Conservation (phyloP, 768 basidiomycete genomes). For the Mycena indigotica region DNA sequence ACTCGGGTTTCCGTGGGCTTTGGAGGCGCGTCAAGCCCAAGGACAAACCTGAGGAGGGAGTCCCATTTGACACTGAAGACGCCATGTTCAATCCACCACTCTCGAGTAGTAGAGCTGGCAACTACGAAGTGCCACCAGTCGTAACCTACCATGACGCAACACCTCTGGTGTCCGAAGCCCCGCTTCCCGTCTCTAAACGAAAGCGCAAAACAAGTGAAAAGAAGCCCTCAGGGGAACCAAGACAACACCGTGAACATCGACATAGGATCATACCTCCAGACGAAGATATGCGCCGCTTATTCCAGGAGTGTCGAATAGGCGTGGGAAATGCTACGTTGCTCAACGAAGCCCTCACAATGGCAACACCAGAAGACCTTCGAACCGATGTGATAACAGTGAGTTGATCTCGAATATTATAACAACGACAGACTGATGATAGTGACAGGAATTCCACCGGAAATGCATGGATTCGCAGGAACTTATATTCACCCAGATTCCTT, state of each 20-base stretch:
- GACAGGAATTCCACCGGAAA: slow-evolving; percentile 79
- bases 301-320: slow-evolving; percentile 85
- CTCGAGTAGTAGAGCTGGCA: not conserved
- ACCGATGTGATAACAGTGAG: slow-evolving; percentile 70
- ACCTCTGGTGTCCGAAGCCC: slow-evolving; percentile 29
- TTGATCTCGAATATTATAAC: slow-evolving; percentile 6
- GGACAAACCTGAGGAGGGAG: slow-evolving; percentile 82
- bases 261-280: slow-evolving; percentile 63
- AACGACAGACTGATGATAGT: not conserved
- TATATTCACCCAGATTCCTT: slow-evolving; percentile 84
- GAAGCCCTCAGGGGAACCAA: slow-evolving; percentile 6
- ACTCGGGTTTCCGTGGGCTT: slow-evolving; percentile 64
- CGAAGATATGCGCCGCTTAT: slow-evolving; percentile 81
- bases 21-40: slow-evolving; percentile 82
- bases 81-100: slow-evolving; percentile 69
- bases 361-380: slow-evolving; percentile 70
- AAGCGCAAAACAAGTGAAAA: slow-evolving; percentile 37
- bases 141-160: slow-evolving; percentile 41
- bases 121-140: slow-evolving; percentile 30
- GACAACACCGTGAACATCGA: slow-evolving; percentile 20
- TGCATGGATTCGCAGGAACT: slow-evolving; percentile 84
- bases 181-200: slow-evolving; percentile 29
- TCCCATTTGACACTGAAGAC: slow-evolving; percentile 78
- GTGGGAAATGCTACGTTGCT: slow-evolving; percentile 79
- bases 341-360: slow-evolving; percentile 67